A percentile compares a stretch with the other conserved stretches of the same genome.
phyloP scores from a whole-genome alignment of 1,284 basidiomycete genomes.

The Termitomyces sp. region DNA sequence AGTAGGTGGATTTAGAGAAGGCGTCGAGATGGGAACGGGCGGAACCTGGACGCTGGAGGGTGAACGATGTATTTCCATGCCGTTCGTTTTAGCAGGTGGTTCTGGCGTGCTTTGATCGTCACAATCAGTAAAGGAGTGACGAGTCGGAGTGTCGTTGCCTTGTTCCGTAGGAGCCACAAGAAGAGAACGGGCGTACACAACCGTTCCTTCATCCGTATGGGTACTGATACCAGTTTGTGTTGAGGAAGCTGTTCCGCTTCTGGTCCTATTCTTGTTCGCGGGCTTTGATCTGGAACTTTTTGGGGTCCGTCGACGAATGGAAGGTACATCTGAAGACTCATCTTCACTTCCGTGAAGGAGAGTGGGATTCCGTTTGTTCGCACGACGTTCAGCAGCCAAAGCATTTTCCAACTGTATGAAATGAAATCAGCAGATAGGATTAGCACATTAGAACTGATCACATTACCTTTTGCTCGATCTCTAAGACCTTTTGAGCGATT shows the following conservation, averaged over 20 bases:
- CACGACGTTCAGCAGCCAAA: slow-evolving; percentile 51
- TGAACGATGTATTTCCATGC: slow-evolving; percentile 31
- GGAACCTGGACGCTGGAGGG: slow-evolving; percentile 25
- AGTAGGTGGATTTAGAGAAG: slow-evolving; percentile 34
- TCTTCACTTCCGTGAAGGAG: slow-evolving; percentile 44
- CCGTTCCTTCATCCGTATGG: slow-evolving; percentile 27
- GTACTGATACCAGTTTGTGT: slow-evolving; percentile 33
- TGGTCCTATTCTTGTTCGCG: slow-evolving; percentile 29
- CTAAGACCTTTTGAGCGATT: slow-evolving; percentile 76
- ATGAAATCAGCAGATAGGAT: slow-evolving; percentile 4
- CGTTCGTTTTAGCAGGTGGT: slow-evolving; percentile 16
- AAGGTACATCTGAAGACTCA: slow-evolving; percentile 37
- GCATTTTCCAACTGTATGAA: slow-evolving; percentile 67
- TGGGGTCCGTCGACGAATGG: slow-evolving; percentile 32
- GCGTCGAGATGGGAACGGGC: slow-evolving; percentile 32
- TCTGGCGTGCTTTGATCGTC: slow-evolving; percentile 25
- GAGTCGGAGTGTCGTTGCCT: slow-evolving; percentile 35
- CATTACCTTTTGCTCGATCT: slow-evolving; percentile 77
- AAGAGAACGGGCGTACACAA: slow-evolving; percentile 17
- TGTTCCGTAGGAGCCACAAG: slow-evolving; percentile 22
- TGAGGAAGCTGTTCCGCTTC: slow-evolving; percentile 48
- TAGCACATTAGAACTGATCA: slow-evolving; percentile 2
- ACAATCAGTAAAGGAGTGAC: slow-evolving; percentile 29
- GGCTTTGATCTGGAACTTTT: slow-evolving; percentile 28
- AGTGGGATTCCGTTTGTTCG: slow-evolving; percentile 38